phyloP scores from a whole-genome alignment of 139 green algal genomes.

The Gonium pectorale region DNA sequence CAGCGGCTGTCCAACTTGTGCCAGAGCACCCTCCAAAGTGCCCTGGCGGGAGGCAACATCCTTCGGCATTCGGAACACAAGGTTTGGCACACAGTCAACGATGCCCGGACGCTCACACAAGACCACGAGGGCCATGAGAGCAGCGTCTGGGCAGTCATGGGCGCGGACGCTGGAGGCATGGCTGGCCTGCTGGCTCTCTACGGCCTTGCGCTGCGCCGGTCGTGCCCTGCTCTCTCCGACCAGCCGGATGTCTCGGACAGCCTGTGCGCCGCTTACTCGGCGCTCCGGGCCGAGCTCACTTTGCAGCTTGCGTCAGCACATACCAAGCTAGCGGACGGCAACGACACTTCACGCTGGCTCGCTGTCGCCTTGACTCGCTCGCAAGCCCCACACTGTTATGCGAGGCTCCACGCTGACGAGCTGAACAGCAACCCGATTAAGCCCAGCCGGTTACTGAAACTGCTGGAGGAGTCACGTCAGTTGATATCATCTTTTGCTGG shows the following conservation, averaged over 20 bases:
- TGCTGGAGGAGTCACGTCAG: background rate
- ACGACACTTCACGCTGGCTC: background rate
- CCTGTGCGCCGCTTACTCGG: background rate
- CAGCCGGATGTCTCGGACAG: background rate
- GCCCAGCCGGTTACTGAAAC: background rate
- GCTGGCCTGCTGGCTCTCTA: background rate
- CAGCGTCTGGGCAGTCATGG: too few relatives aligned
- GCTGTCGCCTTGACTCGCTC: background rate
- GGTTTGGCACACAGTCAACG: too few relatives aligned
- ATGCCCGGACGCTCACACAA: too few relatives aligned
- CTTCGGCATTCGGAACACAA: too few relatives aligned
- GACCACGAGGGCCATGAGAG: too few relatives aligned
- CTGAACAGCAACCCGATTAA: background rate
- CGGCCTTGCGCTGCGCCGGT: too few relatives aligned
- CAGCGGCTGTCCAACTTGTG: too few relatives aligned
- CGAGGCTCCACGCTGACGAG: background rate
- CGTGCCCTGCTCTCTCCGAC: background rate
- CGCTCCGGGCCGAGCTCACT: background rate
- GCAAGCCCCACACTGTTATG: background rate
- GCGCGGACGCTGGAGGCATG: background rate
- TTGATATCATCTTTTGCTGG: background rate
- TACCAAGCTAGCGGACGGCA: background rate
- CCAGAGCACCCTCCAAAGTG: too few relatives aligned
- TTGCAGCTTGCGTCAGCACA: background rate
- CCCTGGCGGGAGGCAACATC: too few relatives aligned